Percentiles rank a stretch among this genome's conserved stretches.
phyloP scores from a whole-genome alignment of 345 rosid species.

The Heritiera fomes region DNA sequence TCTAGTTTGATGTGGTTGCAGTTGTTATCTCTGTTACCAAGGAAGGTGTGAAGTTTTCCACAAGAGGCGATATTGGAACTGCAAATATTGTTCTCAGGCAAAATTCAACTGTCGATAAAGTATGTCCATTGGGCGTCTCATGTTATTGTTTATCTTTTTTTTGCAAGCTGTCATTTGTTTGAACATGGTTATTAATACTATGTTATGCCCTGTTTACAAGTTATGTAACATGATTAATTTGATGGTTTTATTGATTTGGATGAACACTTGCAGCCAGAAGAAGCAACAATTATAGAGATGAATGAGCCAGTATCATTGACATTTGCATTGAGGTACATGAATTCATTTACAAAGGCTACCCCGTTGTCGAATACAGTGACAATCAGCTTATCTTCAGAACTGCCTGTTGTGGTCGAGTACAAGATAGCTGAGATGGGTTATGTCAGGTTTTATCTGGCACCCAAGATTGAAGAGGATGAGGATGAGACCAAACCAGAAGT shows the following conservation, averaged over 20 bases:
- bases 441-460: conserved; percentile 90
- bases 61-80: conserved; percentile 88
- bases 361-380: conserved; percentile 78
- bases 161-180: not conserved
- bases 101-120: conserved; percentile 88
- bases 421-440: conserved; percentile 96
- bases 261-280: conserved; percentile 73
- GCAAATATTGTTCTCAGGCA: conserved; percentile 92
- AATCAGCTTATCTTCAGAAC: conserved; percentile 84
- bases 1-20: conserved; percentile 27
- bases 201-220: not conserved
- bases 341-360: conserved; percentile 91
- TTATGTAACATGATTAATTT: not conserved
- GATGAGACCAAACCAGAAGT: conserved; percentile 49
- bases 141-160: not conserved
- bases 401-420: conserved; percentile 91
- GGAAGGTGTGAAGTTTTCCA: conserved; percentile 95
- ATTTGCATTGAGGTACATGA: conserved; percentile 90
- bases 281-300: conserved; percentile 83
- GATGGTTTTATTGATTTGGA: conserved; percentile 10
- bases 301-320: conserved; percentile 86
- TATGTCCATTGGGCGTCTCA: conserved; percentile 20
- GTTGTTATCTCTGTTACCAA: conserved; percentile 91
- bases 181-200: not conserved
- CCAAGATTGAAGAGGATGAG: conserved; percentile 90